phyloP scores from a whole-genome alignment of 257 asterid genomes.

The Ophiorrhiza pumila region DNA sequence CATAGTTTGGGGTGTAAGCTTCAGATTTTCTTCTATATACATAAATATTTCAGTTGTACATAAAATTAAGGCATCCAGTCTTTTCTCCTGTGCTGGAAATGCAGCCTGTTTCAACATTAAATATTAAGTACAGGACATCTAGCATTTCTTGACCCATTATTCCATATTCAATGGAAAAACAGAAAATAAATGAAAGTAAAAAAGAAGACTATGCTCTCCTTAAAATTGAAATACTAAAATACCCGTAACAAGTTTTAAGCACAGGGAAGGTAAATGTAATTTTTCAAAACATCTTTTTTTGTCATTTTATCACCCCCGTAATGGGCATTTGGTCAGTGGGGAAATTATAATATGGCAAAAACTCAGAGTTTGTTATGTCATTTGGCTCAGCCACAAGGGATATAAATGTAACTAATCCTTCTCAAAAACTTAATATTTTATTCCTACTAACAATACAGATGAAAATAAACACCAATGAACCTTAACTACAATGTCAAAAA shows the following conservation, averaged over 20 bases:
- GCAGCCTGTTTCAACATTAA: slow-evolving; percentile 57
- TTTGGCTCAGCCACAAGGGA: too few species aligned
- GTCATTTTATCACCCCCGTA: too few species aligned
- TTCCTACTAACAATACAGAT: neutral
- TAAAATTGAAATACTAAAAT: neutral
- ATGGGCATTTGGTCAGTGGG: too few species aligned
- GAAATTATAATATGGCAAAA: too few species aligned
- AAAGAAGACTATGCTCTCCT: neutral
- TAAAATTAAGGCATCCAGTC: slow-evolving; percentile 78
- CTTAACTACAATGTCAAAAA: slow-evolving; percentile 2
- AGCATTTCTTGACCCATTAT: neutral
- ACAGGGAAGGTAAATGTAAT: too few species aligned
- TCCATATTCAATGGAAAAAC: neutral
- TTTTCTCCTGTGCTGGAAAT: slow-evolving; percentile 80
- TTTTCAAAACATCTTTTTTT: too few species aligned
- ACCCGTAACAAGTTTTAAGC: too few species aligned
- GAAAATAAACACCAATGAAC: neutral
- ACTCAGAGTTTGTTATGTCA: too few species aligned
- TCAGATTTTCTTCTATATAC: slow-evolving; percentile 82
- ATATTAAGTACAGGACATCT: slow-evolving; percentile 11
- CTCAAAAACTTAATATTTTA: neutral
- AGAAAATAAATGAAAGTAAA: neutral
- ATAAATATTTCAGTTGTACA: slow-evolving; percentile 70
- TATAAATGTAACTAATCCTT: too few species aligned
- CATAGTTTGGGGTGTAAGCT: slow-evolving; percentile 83